Percentiles rank a stretch among this genome's conserved stretches.
These are phyloP conservation scores for Phytopythium mirpurense DNA, from an alignment of 352 stramenopile species.

Conservation along the genomic window DNA sequence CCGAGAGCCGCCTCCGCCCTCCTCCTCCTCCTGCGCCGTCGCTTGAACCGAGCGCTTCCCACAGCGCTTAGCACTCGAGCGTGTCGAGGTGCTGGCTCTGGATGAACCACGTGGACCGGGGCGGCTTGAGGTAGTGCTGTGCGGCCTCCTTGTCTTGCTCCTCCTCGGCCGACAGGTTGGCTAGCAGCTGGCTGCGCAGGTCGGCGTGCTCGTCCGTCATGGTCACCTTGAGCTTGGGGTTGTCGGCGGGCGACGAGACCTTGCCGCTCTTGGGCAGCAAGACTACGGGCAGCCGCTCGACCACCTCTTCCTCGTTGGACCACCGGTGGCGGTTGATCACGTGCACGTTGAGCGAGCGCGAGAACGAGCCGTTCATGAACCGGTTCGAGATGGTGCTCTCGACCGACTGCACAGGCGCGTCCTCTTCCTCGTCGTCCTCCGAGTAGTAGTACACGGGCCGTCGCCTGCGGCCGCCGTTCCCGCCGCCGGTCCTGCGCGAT, in stretches of 20 bases:
- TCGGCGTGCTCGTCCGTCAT: slow-evolving; percentile 61
- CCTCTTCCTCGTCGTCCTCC: slow-evolving; percentile 77
- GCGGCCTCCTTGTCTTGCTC: slow-evolving; percentile 14
- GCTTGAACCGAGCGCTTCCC: no score
- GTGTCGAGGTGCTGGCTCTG: slow-evolving; percentile 76
- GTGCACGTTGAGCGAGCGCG: slow-evolving; percentile 57
- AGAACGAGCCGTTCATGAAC: slow-evolving; percentile 81
- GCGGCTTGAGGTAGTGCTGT: slow-evolving; percentile 58
- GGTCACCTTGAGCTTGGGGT: slow-evolving; percentile 69
- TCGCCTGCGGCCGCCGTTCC: slow-evolving; percentile 23
- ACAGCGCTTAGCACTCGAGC: slow-evolving; percentile 36
- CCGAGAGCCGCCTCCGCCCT: background rate
- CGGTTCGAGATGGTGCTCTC: slow-evolving; percentile 78
- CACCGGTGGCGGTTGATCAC: slow-evolving; percentile 69
- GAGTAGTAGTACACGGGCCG: slow-evolving; percentile 44
- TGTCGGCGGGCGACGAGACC: slow-evolving; percentile 62
- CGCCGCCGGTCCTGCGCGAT: slow-evolving; percentile 15
- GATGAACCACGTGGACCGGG: slow-evolving; percentile 78
- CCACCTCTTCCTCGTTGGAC: slow-evolving; percentile 49
- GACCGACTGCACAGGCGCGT: slow-evolving; percentile 39
- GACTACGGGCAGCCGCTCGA: slow-evolving; percentile 64
- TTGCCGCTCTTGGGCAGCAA: slow-evolving; percentile 64
- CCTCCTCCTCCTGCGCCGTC: no score
- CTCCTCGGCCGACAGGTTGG: slow-evolving; percentile 33
- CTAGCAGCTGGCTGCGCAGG: slow-evolving; percentile 53